These are phyloP conservation scores for Debaryomyces hansenii DNA, from an alignment of 805 yeast genomes.

Conservation along the genomic window DNA sequence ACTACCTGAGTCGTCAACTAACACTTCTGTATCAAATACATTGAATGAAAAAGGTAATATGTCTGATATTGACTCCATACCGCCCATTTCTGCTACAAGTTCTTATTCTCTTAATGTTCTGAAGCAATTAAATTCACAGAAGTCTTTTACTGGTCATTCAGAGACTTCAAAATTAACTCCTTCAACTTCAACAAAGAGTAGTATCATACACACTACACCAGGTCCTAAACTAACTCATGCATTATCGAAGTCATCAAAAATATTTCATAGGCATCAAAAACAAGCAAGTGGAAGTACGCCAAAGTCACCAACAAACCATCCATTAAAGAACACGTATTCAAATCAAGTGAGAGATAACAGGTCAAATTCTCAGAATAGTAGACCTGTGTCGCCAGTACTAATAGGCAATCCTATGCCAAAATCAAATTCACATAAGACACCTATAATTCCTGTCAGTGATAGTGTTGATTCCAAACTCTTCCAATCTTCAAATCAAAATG, in stretches of 20 bases:
- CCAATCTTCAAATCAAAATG: neutral
- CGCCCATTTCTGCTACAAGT: conserved; percentile 1
- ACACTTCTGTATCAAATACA: neutral
- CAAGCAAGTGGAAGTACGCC: conserved; percentile 7
- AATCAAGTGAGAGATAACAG: conserved; percentile 33
- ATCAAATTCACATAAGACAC: neutral
- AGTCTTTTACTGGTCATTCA: neutral
- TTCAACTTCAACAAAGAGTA: neutral
- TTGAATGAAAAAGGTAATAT: neutral
- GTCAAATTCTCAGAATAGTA: conserved; percentile 23
- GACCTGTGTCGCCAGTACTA: conserved; percentile 22
- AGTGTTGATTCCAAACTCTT: neutral
- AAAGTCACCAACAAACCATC: conserved; percentile 14
- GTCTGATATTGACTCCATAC: neutral
- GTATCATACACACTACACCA: neutral
- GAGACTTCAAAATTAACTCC: neutral
- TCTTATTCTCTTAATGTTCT: neutral
- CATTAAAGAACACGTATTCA: conserved; percentile 28
- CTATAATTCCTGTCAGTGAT: neutral
- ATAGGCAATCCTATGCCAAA: neutral
- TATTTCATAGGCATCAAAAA: conserved; percentile 24
- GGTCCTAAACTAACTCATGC: conserved; percentile 19
- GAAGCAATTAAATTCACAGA: neutral
- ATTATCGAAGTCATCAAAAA: conserved; percentile 25
- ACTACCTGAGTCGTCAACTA: neutral